phyloP scores from a whole-genome alignment of 1,284 basidiomycete genomes.

The Hymenochaete sp. region DNA sequence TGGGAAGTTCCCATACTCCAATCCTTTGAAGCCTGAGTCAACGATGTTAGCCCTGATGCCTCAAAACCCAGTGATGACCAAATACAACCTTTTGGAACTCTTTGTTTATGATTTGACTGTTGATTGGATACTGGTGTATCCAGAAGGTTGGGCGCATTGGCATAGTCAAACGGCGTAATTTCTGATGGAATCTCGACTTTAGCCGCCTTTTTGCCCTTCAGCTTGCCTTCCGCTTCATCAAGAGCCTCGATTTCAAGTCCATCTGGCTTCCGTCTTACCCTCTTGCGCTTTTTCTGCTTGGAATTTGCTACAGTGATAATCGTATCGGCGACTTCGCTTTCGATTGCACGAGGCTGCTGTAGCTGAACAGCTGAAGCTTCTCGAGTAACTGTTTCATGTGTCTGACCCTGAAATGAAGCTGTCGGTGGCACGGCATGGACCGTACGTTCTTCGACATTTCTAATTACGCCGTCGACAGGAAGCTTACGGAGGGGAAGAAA shows the following conservation, averaged over 20 bases:
- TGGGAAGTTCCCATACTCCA: conserved; percentile 52
- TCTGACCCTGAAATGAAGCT: too few relatives aligned
- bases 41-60: not conserved
- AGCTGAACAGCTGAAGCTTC: too few relatives aligned
- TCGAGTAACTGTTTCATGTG: too few relatives aligned
- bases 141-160: conserved; percentile 64
- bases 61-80: too few relatives aligned
- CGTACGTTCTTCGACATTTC: too few relatives aligned
- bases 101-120: too few relatives aligned
- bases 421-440: too few relatives aligned
- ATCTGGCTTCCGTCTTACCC: conserved; percentile 27
- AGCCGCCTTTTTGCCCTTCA: conserved; percentile 21
- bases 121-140: too few relatives aligned
- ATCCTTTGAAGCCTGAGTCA: conserved; percentile 27
- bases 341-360: conserved; percentile 19
- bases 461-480: too few relatives aligned
- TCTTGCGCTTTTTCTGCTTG: conserved; percentile 53
- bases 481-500: too few relatives aligned
- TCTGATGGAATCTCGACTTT: too few relatives aligned
- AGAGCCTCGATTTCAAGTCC: conserved; percentile 12
- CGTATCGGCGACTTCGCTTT: conserved; percentile 35
- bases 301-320: conserved; percentile 65
- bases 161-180: conserved; percentile 89
- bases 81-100: not conserved
- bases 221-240: conserved; percentile 13